These are phyloP conservation scores for Wickerhamomyces sydowiorum DNA, from an alignment of 805 yeast genomes.

Conservation along the genomic window DNA sequence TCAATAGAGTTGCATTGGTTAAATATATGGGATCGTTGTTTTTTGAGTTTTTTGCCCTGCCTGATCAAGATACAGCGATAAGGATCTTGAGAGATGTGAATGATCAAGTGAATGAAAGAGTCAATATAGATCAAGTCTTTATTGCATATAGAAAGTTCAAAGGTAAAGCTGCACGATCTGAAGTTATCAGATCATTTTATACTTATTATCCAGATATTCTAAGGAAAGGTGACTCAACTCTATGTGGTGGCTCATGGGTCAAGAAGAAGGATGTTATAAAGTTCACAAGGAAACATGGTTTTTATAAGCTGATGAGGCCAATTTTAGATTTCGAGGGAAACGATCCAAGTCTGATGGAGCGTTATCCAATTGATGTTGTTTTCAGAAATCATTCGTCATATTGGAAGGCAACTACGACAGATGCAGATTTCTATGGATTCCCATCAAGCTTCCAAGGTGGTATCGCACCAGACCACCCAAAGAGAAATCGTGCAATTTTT, in stretches of 20 bases:
- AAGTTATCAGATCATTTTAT: conserved; percentile 13
- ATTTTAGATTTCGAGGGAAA: conserved; percentile 11
- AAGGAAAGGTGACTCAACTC: conserved; percentile 16
- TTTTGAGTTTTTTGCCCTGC: conserved; percentile 20
- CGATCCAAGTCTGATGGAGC: conserved; percentile 8
- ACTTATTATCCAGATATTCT: conserved; percentile 6
- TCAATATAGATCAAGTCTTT: conserved; percentile 22
- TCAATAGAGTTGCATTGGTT: conserved; percentile 21
- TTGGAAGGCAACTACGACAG: conserved; percentile 12
- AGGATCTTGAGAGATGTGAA: conserved; percentile 19
- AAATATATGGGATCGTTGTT: conserved; percentile 17
- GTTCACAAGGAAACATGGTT: conserved; percentile 15
- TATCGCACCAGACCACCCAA: conserved; percentile 10
- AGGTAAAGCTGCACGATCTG: conserved; percentile 4
- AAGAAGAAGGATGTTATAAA: conserved; percentile 7
- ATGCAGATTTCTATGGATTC: conserved; percentile 12
- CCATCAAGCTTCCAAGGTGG: conserved; percentile 17
- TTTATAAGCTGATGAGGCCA: conserved; percentile 8
- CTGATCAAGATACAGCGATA: conserved; percentile 11
- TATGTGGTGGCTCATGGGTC: conserved; percentile 27
- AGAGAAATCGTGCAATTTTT: not conserved
- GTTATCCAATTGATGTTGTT: conserved; percentile 5
- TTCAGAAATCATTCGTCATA: conserved; percentile 4
- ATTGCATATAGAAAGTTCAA: conserved; percentile 12
- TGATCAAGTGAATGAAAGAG: not conserved